phyloP scores from a whole-genome alignment of 768 basidiomycete species.

The Termitomyces sp. region DNA sequence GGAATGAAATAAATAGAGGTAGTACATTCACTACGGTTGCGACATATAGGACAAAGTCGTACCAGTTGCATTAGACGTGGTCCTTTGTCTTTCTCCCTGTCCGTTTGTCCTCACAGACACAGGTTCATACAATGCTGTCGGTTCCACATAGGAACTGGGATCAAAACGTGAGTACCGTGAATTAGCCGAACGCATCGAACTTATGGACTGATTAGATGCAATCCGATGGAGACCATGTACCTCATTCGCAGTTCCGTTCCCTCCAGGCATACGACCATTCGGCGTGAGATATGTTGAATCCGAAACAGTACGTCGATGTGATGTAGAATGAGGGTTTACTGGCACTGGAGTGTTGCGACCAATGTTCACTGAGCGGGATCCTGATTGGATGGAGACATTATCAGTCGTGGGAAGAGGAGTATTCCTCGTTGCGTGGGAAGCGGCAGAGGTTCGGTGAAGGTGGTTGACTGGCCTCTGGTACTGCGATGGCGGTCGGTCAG shows the following conservation, averaged over 20 bases:
- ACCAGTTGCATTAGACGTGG: constrained; percentile 1
- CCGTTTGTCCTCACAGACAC: background rate
- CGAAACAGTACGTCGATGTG: constrained; percentile 10
- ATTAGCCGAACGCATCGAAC: constrained; percentile 6
- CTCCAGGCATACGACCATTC: background rate
- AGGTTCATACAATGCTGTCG: constrained; percentile 4
- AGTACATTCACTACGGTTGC: background rate
- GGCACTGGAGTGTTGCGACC: background rate
- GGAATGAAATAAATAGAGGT: background rate
- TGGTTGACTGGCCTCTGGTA: constrained; percentile 2
- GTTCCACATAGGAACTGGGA: constrained; percentile 10
- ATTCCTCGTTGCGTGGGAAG: constrained; percentile 2
- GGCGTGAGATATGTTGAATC: constrained; percentile 4
- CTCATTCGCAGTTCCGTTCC: background rate
- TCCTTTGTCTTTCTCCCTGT: background rate
- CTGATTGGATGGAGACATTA: constrained; percentile 5
- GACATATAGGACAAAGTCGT: constrained; percentile 7
- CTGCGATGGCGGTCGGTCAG: background rate
- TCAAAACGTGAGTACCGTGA: constrained; percentile 13
- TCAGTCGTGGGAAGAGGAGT: background rate
- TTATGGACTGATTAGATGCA: constrained; percentile 12
- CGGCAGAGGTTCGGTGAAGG: constrained; percentile 1
- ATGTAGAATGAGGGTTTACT: background rate
- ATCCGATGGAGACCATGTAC: constrained; percentile 6
- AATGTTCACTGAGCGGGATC: background rate